These are phyloP conservation scores for Penstemon barbatus DNA, from an alignment of 257 asterid species.

Conservation along the genomic window DNA sequence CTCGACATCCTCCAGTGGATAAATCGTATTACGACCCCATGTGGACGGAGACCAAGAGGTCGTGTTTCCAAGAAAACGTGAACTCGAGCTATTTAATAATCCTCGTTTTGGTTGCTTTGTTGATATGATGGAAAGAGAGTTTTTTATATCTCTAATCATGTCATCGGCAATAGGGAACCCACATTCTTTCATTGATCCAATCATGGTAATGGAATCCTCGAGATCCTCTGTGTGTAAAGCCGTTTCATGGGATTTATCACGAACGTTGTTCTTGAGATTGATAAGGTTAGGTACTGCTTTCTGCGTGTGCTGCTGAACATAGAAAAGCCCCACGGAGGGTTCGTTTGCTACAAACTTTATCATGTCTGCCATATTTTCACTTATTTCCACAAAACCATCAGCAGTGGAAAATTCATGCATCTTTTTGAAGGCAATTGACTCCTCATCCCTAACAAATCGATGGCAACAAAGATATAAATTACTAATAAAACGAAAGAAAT, in stretches of 20 bases:
- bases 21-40: conserved; percentile 53
- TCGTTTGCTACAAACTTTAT: conserved; percentile 85
- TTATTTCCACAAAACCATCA: conserved; percentile 87
- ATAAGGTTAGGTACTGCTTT: conserved; percentile 76
- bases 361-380: conserved; percentile 76
- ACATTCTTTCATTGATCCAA: conserved; percentile 80
- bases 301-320: conserved; percentile 78
- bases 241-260: conserved; percentile 60
- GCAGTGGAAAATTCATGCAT: conserved; percentile 81
- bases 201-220: conserved; percentile 71
- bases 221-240: conserved; percentile 74
- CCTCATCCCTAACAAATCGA: conserved; percentile 64
- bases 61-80: conserved; percentile 59
- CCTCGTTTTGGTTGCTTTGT: conserved; percentile 68
- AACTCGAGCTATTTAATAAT: conserved; percentile 41
- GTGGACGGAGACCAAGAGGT: conserved; percentile 74
- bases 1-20: conserved; percentile 37
- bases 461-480: not conserved
- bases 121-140: conserved; percentile 62
- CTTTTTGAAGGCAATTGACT: conserved; percentile 60
- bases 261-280: conserved; percentile 59
- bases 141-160: conserved; percentile 73
- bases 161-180: conserved; percentile 75
- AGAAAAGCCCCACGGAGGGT: conserved; percentile 96
- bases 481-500: not conserved